Percentiles rank a stretch among this genome's conserved stretches.
Conservation (phyloP, 768 basidiomycete genomes). For the Brasilioporus rufonigricans region DNA sequence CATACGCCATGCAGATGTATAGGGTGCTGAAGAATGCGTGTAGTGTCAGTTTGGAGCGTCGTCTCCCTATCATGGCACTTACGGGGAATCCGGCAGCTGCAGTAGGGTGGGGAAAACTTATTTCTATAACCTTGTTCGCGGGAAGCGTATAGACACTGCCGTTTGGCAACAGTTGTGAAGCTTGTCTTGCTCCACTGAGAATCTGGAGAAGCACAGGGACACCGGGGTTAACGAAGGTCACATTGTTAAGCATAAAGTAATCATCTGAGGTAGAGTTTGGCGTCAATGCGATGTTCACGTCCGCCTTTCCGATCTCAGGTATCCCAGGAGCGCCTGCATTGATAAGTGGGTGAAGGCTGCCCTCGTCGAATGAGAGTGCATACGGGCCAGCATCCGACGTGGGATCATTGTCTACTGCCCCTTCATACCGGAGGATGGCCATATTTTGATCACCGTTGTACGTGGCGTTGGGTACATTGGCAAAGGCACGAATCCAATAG, state of each 20-base stretch:
- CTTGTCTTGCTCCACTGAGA: slow-evolving; percentile 44
- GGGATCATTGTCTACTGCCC: neutral
- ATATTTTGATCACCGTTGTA: neutral
- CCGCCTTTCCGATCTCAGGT: slow-evolving; percentile 1
- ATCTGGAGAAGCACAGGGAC: slow-evolving; percentile 9
- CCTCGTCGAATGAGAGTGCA: neutral
- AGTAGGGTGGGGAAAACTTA: slow-evolving; percentile 40
- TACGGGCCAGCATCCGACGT: neutral
- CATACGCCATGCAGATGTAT: slow-evolving; percentile 40
- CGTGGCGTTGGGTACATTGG: slow-evolving; percentile 22
- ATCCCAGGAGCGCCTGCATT: neutral
- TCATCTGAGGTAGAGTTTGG: neutral
- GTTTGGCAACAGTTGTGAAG: slow-evolving; percentile 44
- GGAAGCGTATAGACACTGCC: slow-evolving; percentile 28
- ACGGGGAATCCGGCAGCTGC: slow-evolving; percentile 28
- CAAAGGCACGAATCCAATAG: slow-evolving; percentile 53
- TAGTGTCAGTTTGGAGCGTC: neutral
- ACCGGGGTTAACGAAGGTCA: slow-evolving; percentile 26
- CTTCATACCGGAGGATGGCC: neutral
- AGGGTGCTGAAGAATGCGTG: slow-evolving; percentile 28
- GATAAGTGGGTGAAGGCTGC: neutral
- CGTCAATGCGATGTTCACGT: neutral
- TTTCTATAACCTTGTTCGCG: slow-evolving; percentile 41
- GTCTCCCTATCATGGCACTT: slow-evolving; percentile 5
- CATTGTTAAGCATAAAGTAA: neutral